Evolutionary conservation across 2,329 filamentous ascomycete genomes (phyloP).

Genomic region (Clarireedia paspali): DNA sequence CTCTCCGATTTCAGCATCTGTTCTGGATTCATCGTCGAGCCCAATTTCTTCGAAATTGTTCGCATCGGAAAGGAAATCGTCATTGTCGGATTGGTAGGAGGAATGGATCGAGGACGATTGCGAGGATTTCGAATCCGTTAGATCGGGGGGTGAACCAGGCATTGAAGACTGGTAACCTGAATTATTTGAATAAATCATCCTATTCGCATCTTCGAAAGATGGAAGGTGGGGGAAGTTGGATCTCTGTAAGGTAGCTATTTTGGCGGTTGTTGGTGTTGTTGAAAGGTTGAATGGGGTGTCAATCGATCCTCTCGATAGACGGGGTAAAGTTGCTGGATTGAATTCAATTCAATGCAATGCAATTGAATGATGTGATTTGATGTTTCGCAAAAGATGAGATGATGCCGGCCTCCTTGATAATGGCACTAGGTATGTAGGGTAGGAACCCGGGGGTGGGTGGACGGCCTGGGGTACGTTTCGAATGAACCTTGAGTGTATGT

Average conservation of each 20-base stretch:
- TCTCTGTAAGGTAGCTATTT: conserved; percentile 28
- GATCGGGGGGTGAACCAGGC: conserved; percentile 66
- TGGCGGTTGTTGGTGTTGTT: conserved; percentile 18
- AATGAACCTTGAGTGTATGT: background rate
- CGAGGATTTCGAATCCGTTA: conserved; percentile 80
- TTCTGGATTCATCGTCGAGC: conserved; percentile 58
- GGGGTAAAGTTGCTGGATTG: background rate
- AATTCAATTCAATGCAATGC: background rate
- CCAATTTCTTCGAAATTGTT: conserved; percentile 92
- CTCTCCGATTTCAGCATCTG: conserved; percentile 24
- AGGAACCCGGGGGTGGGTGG: background rate
- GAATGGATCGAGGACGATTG: conserved; percentile 87
- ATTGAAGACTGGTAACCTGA: conserved; percentile 18
- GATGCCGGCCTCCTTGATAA: background rate
- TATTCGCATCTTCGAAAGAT: conserved; percentile 27
- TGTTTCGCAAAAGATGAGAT: conserved; percentile 1
- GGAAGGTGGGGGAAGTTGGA: conserved; percentile 14
- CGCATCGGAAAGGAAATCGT: conserved; percentile 61
- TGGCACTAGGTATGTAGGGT: background rate
- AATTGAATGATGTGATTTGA: background rate
- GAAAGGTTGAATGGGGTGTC: background rate
- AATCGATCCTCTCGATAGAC: background rate
- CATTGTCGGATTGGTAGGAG: conserved; percentile 64
- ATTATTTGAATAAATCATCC: conserved; percentile 18
- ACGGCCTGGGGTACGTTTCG: background rate